Base-by-base conservation (phyloP, 352 stramenopile genomes). In the Thalassiosira livingstoniorum region DNA sequence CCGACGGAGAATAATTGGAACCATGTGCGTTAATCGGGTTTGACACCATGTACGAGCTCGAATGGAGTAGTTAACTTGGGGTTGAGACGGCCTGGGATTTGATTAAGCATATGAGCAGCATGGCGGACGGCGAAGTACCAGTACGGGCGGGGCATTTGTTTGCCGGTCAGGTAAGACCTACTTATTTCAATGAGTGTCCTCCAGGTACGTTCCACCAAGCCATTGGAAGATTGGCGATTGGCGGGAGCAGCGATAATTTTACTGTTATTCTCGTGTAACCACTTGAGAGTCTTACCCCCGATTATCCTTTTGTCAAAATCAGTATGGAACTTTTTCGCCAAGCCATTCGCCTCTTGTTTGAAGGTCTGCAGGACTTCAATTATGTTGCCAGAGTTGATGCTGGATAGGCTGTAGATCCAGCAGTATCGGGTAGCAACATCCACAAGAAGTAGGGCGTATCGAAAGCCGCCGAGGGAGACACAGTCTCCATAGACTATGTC, bases 171-270 rank as follows among this genome's bases (percentile, higher is more conserved):
- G 43, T 69, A 77, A 39, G 69, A 18, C n/a, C 43, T 47, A 15
- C 55, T 42, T 43, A 77, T 77, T 11, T 37, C 25, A 35, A 76
- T 25, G 25, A 76, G 29, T 2, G 68, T 76, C n/a, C 63, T 53
- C 68, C 68, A 76, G n/a, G 37, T 47, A 31, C 64, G 25, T 55
- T 81, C 37, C 29, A 70, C 73, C 5, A 81, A 54, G 39, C 73
- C 54, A 55, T 80, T 75, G 39, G 73, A 80, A 1, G 55, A 76
- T 51, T 82, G 64, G 0, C 57, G 39, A 2, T 45, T 43, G 0
- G 73, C 65, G 0, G 73, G 62, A 43, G 53, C 37, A 39, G 54
- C 51, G 32, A 69, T 64, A 32, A 80, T 75, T 23, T 72, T 53
- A 23, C 42, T 47, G 1, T 27, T 25, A 7, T 58, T n/a, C 34